These are phyloP conservation scores for Erodium moschatum DNA, from an alignment of 441 rosid genomes.

Conservation along the genomic window DNA sequence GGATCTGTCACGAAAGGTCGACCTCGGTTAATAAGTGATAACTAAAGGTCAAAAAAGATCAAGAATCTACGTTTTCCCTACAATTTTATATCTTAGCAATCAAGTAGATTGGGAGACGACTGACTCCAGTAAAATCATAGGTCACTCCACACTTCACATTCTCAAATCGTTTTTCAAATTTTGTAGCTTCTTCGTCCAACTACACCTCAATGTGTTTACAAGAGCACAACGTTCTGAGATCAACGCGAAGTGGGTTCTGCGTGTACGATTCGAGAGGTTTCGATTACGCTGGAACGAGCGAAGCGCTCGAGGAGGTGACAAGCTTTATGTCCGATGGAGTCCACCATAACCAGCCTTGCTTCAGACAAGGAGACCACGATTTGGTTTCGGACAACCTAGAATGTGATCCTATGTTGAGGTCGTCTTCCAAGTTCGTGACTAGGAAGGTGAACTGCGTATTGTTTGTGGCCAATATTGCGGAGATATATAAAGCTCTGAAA, in stretches of 20 bases:
- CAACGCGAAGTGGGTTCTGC: conserved; percentile 43
- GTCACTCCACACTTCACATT: too few species aligned
- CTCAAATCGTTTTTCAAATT: too few species aligned
- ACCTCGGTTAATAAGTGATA: too few species aligned
- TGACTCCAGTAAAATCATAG: too few species aligned
- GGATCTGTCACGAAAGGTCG: too few species aligned
- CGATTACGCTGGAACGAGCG: conserved; percentile 19
- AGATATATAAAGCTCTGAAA: conserved; percentile 34
- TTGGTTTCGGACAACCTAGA: conserved; percentile 21
- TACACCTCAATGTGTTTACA: conserved; percentile 38
- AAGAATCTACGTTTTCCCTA: too few species aligned
- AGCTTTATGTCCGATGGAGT: conserved; percentile 47
- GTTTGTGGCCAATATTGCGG: conserved; percentile 43
- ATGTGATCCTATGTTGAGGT: conserved; percentile 6
- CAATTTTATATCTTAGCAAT: too few species aligned
- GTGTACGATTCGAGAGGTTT: conserved; percentile 47
- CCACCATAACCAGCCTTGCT: conserved; percentile 45
- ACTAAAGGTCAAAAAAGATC: too few species aligned
- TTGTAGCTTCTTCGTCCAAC: conserved; percentile 27
- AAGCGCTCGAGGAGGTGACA: conserved; percentile 38
- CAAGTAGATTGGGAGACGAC: too few species aligned
- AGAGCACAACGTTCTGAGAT: conserved; percentile 51
- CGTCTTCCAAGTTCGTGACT: conserved; percentile 32
- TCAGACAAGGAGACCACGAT: conserved; percentile 28
- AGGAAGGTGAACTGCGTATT: conserved; percentile 41